Percentiles rank a stretch among this genome's conserved stretches.
phyloP scores from a whole-genome alignment of 257 asterid genomes.

The Solanum rostratum region DNA sequence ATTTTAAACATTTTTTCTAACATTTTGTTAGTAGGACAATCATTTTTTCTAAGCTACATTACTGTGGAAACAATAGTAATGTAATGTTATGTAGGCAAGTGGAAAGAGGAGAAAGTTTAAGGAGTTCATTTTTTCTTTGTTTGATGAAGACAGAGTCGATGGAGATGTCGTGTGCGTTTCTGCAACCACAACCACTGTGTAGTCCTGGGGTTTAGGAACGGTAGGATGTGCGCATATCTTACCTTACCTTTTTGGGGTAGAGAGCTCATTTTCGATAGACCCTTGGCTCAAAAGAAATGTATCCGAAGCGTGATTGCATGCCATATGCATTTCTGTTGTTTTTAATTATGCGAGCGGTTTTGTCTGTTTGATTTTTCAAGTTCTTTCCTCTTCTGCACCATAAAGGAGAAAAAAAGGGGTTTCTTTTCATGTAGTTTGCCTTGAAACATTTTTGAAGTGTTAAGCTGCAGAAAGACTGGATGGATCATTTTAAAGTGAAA shows the following conservation, averaged over 20 bases:
- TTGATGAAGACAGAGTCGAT: neutral
- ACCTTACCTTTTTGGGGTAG: neutral
- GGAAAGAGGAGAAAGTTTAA: neutral
- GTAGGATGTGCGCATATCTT: neutral
- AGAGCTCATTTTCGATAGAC: neutral
- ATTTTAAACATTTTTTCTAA: too few relatives aligned
- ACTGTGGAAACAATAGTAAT: neutral
- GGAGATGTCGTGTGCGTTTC: neutral
- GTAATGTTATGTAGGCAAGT: neutral
- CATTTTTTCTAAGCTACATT: too few relatives aligned
- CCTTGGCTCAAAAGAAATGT: neutral
- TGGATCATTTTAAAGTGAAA: neutral
- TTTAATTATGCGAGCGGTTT: neutral
- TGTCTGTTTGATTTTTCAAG: neutral
- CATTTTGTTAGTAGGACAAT: too few relatives aligned
- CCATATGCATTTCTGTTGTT: neutral
- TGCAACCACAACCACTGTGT: neutral
- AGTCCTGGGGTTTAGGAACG: neutral
- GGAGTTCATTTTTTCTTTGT: neutral
- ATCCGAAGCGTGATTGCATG: neutral
- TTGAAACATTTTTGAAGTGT: neutral
- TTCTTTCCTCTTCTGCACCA: neutral
- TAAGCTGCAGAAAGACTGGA: neutral
- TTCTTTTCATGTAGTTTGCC: neutral
- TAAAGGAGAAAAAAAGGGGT: neutral